Base-by-base conservation (phyloP, 495 filamentous ascomycete genomes). In the Aspergillus wentii region DNA sequence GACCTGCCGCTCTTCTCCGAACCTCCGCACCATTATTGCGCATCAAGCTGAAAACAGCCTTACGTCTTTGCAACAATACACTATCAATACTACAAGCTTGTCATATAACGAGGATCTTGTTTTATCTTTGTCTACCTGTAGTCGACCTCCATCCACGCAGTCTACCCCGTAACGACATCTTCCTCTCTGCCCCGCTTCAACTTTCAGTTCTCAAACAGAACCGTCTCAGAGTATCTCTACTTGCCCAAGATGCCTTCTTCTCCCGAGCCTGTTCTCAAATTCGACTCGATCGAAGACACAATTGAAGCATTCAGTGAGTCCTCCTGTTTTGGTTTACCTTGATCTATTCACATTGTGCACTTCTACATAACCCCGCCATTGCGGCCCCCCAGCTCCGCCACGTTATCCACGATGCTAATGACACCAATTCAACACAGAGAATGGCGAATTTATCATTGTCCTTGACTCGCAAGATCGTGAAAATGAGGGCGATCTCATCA, bases 401-500 rank as follows among this genome's bases (percentile, higher is more conserved):
- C 10, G 17, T 3, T n/a, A 23, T 9, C 11, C 19, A 36, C 2
- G 11, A 18, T 17, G 41, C 40, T 49, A 55, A 48, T 28, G 18
- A 10, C 26, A 21, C 29, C 17, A 41, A 48, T 54, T 30, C 39
- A 44, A 23, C 21, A 35, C 45, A 94, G 89, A 76, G 48, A 75
- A 82, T 65, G 90, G 88, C 60, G 79, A 97, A 60, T 97, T 97
- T 75, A 86, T 98, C 56, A 78, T 98, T 36, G 88, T 95, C 15
- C 86, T 97, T 43, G 94, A 98, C 66, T 83, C 83, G 41, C 77
- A 83, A 32, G 74, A 80, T 39, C 90, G 92, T 55, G 94, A 98
- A 59, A 97, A 97, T 64, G 94, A 98, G 72, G 94, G 88, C 51
- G 92, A 98, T 66, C 81, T 98, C 17, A 94, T 98, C 60, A 91